Evolutionary conservation across 306 rosid genomes (phyloP).

Genomic region (Cicer cuneatum): DNA sequence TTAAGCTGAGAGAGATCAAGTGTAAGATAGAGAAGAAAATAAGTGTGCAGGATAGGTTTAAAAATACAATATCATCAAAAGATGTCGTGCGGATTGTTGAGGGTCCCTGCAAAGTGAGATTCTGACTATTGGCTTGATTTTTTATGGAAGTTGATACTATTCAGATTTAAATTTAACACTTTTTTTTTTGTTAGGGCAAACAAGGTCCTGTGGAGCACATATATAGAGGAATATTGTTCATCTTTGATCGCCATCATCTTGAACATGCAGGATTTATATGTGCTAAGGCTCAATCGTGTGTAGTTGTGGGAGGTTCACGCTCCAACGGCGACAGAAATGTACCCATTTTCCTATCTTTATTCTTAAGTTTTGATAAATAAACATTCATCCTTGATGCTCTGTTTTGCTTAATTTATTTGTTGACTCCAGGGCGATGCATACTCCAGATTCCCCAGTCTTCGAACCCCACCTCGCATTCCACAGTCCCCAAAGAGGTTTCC

Average conservation of each 20-base stretch:
- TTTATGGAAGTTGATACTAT: slow-evolving; percentile 36
- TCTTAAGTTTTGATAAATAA: background rate
- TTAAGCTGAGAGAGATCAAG: slow-evolving; percentile 89
- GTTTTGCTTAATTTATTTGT: slow-evolving; percentile 30
- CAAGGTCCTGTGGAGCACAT: slow-evolving; percentile 99
- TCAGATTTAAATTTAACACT: background rate
- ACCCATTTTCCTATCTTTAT: slow-evolving; percentile 33
- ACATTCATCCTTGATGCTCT: background rate
- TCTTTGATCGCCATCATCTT: slow-evolving; percentile 93
- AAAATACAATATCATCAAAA: slow-evolving; percentile 76
- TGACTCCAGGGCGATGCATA: slow-evolving; percentile 74
- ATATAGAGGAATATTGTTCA: slow-evolving; percentile 82
- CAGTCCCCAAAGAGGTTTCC: slow-evolving; percentile 77
- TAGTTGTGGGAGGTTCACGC: slow-evolving; percentile 96
- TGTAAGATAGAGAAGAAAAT: slow-evolving; percentile 86
- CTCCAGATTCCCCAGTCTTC: slow-evolving; percentile 64
- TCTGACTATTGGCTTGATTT: slow-evolving; percentile 37
- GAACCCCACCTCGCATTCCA: slow-evolving; percentile 78
- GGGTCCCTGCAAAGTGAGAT: slow-evolving; percentile 88
- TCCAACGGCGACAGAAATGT: slow-evolving; percentile 87
- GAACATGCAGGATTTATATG: slow-evolving; percentile 99
- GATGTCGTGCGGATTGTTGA: slow-evolving; percentile 89
- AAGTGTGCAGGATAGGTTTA: slow-evolving; percentile 77
- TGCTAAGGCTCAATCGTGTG: slow-evolving; percentile 86
- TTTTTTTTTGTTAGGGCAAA: slow-evolving; percentile 65